Evolutionary conservation across 495 filamentous ascomycete species (phyloP).

Genomic region (Penicillium riverlandense): DNA sequence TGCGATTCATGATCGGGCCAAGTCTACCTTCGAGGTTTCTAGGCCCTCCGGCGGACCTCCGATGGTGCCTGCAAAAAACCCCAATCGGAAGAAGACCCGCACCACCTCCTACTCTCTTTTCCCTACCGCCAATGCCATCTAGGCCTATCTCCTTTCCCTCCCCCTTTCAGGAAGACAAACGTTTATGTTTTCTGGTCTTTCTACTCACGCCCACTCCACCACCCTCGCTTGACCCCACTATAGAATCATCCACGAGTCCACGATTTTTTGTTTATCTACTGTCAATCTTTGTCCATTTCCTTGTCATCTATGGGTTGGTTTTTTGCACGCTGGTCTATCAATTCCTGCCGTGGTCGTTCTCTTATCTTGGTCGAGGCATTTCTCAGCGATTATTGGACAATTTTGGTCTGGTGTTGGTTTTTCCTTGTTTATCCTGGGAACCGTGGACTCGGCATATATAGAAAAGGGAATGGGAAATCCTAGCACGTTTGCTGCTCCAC

Average conservation of each 20-base stretch:
- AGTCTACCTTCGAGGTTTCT: conserved; percentile 26
- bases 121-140: conserved; percentile 13
- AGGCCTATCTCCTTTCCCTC: conserved; percentile 1
- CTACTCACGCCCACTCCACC: conserved; percentile 5
- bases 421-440: conserved; percentile 2
- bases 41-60: too few relatives aligned
- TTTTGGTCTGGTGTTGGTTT: conserved; percentile 15
- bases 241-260: conserved; percentile 10
- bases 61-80: conserved; percentile 10
- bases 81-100: conserved; percentile 24
- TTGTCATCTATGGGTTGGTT: neutral
- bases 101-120: conserved; percentile 41
- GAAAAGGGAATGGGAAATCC: conserved; percentile 16
- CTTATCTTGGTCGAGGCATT: conserved; percentile 27
- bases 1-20: conserved; percentile 28
- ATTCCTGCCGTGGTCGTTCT: conserved; percentile 11
- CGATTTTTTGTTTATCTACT: neutral
- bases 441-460: conserved; percentile 12
- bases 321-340: neutral
- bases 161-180: neutral
- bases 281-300: conserved; percentile 1
- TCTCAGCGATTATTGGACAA: conserved; percentile 26
- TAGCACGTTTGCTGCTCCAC: conserved; percentile 15
- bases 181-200: conserved; percentile 7
- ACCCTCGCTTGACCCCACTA: neutral